Percentiles rank a stretch among this genome's conserved stretches.
Conservation (phyloP, 495 filamentous ascomycete genomes). For the Sphaerosporella brunnea region DNA sequence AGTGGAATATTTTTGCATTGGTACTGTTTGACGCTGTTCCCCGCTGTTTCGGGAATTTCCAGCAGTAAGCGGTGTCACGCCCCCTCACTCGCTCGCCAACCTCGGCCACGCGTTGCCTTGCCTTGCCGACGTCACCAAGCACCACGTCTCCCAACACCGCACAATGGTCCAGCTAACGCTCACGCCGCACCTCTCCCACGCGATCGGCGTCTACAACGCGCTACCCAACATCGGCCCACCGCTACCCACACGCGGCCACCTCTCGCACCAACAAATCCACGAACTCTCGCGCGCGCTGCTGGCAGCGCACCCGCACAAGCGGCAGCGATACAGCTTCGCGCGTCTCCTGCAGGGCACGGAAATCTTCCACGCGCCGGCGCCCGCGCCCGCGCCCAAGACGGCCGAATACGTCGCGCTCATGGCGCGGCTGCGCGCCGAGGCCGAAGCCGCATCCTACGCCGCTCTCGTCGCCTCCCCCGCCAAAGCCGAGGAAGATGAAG, state of each 20-base stretch:
- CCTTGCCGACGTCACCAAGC: not conserved
- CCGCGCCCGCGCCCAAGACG: slow-evolving; percentile 35
- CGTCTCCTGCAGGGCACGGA: not conserved
- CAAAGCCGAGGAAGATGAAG: slow-evolving; percentile 33
- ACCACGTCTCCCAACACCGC: not conserved
- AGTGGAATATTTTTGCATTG: too few relatives aligned
- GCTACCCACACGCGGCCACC: not conserved
- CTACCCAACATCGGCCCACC: not conserved
- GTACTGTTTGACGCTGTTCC: too few relatives aligned
- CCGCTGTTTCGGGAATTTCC: too few relatives aligned
- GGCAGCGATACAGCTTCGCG: not conserved
- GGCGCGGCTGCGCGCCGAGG: slow-evolving; percentile 60
- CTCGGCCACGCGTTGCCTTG: too few relatives aligned
- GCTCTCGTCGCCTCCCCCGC: slow-evolving; percentile 43
- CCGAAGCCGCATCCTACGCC: slow-evolving; percentile 63
- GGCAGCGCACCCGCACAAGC: not conserved
- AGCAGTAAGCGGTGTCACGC: too few relatives aligned
- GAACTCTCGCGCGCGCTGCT: not conserved
- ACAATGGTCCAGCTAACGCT: slow-evolving; percentile 2
- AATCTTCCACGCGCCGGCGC: slow-evolving; percentile 8
- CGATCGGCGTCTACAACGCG: not conserved
- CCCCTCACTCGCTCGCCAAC: too few relatives aligned
- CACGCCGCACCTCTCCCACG: not conserved
- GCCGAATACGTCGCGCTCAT: slow-evolving; percentile 80
- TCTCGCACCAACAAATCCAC: not conserved